Evolutionary conservation across 768 basidiomycete genomes (phyloP), one percentile per base, ranked within the genome.

Genomic region (Suillus fuscotomentosus): DNA sequence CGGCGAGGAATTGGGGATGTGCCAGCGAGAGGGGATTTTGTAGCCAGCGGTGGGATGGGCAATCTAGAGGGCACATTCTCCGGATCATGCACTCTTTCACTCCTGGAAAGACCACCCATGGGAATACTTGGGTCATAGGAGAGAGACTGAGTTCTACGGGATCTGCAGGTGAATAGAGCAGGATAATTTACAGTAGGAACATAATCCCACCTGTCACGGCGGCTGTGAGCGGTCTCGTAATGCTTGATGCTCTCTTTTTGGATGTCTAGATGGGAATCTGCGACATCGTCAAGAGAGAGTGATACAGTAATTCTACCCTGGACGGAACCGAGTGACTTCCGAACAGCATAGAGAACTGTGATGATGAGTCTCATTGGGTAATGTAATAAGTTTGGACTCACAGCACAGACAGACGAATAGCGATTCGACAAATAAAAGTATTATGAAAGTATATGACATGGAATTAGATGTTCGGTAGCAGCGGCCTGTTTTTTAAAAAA

Each of bases 391-490:
- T 61, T 15, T 20, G 27, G 20, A 80, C 87, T 66, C 67, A 88
- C 88, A 88, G 70, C 87, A 89, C 43, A 78, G 73, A 67, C 82
- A 84, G 31, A 88, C 81, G 69, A 88, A 87, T n/a, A 83, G 69
- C 0, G 86, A 83, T 69, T 88, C 84, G 13, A 77, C 66, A 22
- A 86, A 78, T 60, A 85, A 83, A 15, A 87, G 73, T 22, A 82
- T 74, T 22, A 87, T 74, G 70, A 78, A 80, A 65, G 81, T 72
- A 66, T 78, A 72, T 81, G 63, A 62, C 70, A 63, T 72, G 70
- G 69, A 75, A 74, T 65, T 13, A 34, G 55, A 71, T 69, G 36
- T 68, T 78, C 78, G 76, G 50, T 74, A 73, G 69, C 87, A 89
- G 59, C 81, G 81, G 1, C 84, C 87, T 48, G 22, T 22, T n/a